Percentiles rank a stretch among this genome's conserved stretches.
Evolutionary conservation across 257 asterid species (phyloP).

Genomic region (Solanum lycopersicoides): DNA sequence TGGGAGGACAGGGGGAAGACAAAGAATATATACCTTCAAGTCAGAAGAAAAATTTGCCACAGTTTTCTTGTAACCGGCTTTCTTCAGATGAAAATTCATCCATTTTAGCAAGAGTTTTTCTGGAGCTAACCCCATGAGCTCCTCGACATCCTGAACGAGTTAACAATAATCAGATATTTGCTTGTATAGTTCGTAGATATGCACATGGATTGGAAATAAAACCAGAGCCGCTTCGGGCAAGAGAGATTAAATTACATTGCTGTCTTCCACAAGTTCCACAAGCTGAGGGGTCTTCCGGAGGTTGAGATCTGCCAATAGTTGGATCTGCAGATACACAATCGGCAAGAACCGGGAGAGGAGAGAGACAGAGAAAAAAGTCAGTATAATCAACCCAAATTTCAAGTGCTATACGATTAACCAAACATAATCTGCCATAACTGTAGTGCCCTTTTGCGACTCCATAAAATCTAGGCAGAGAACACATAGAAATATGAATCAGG

Average conservation of each 20-base stretch:
- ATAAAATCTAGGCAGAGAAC: neutral
- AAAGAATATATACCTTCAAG: constrained; percentile 43
- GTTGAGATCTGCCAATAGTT: constrained; percentile 95
- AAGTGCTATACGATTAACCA: neutral
- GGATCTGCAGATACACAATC: constrained; percentile 49
- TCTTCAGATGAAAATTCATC: constrained; percentile 97
- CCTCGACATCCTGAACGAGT: constrained; percentile 82
- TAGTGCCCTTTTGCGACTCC: neutral
- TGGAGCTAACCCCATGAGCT: constrained; percentile 96
- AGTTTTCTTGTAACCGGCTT: constrained; percentile 77
- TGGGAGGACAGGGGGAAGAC: neutral
- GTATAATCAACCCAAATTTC: neutral
- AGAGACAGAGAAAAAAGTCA: neutral
- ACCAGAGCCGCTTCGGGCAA: neutral
- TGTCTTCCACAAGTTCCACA: constrained; percentile 91
- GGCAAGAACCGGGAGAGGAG: neutral
- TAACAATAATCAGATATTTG: neutral
- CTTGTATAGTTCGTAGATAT: neutral
- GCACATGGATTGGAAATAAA: neutral
- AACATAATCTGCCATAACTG: neutral
- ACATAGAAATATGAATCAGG: neutral
- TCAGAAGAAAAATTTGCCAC: constrained; percentile 90
- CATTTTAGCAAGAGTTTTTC: constrained; percentile 85
- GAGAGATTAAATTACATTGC: constrained; percentile 41
- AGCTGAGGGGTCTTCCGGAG: constrained; percentile 98